Percentiles rank a stretch among this genome's conserved stretches.
These are phyloP conservation scores for Fusarium tricinctum DNA, from an alignment of 2,329 filamentous ascomycete genomes.

Conservation along the genomic window DNA sequence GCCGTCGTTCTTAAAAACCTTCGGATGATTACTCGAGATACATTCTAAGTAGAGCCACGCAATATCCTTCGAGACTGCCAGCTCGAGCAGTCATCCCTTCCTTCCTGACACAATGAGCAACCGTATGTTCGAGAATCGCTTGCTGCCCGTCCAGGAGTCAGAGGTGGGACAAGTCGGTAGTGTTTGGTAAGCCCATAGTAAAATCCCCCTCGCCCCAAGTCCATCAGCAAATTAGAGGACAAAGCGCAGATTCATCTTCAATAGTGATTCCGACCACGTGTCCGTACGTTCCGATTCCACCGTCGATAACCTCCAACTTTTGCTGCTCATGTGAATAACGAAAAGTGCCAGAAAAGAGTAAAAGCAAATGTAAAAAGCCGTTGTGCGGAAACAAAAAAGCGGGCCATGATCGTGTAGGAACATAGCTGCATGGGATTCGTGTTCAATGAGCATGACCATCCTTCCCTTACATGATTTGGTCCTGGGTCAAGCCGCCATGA, in stretches of 20 bases:
- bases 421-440: slow-evolving; percentile 16
- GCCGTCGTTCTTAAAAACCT: slow-evolving; percentile 47
- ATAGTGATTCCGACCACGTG: slow-evolving; percentile 40
- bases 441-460: slow-evolving; percentile 30
- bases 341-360: slow-evolving; percentile 41
- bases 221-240: slow-evolving; percentile 44
- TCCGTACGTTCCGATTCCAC: slow-evolving; percentile 39
- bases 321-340: slow-evolving; percentile 43
- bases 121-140: slow-evolving; percentile 35
- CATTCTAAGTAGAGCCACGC: slow-evolving; percentile 50
- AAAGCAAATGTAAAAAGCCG: slow-evolving; percentile 43
- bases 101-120: slow-evolving; percentile 43
- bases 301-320: slow-evolving; percentile 48
- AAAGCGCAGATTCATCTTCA: slow-evolving; percentile 42
- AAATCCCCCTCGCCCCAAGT: slow-evolving; percentile 32
- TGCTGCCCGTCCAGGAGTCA: slow-evolving; percentile 34
- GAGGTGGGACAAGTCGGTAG: slow-evolving; percentile 31
- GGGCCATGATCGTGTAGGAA: slow-evolving; percentile 20
- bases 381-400: slow-evolving; percentile 17
- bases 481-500: slow-evolving; percentile 85
- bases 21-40: slow-evolving; percentile 52
- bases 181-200: slow-evolving; percentile 39
- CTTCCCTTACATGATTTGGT: slow-evolving; percentile 88
- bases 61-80: slow-evolving; percentile 35
- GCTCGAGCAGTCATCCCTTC: slow-evolving; percentile 33